Conservation (phyloP, 106 monocot genomes). For the Platanthera zijinensis region DNA sequence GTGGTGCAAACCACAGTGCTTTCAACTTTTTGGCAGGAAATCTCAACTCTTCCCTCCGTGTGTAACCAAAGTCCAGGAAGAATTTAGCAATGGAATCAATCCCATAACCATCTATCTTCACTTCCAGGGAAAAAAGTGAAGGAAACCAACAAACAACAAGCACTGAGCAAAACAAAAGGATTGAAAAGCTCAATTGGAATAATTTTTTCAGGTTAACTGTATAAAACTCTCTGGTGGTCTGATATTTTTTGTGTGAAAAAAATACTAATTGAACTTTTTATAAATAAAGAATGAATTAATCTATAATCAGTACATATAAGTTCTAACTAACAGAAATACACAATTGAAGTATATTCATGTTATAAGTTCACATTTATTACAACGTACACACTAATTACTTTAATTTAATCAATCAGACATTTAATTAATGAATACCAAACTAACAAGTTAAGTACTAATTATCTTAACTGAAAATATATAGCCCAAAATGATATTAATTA, state of each 20-base stretch:
- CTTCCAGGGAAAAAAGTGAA: neutral
- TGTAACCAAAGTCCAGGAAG: constrained; percentile 88
- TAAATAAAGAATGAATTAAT: neutral
- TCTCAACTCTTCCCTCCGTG: constrained; percentile 64
- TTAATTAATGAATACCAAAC: too few species aligned
- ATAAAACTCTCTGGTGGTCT: neutral
- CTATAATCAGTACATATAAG: too few species aligned
- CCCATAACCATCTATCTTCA: constrained; percentile 82
- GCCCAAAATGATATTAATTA: too few species aligned
- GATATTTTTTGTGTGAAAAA: too few species aligned
- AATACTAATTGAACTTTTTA: neutral
- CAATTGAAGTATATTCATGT: neutral
- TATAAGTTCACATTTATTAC: too few species aligned
- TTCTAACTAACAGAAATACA: too few species aligned
- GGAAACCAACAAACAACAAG: neutral
- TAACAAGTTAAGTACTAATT: too few species aligned
- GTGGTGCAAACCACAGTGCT: constrained; percentile 95
- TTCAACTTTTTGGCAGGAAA: constrained; percentile 90
- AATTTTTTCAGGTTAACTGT: neutral
- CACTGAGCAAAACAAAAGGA: neutral
- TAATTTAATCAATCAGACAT: too few species aligned
- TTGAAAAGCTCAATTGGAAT: neutral
- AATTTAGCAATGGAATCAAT: constrained; percentile 80
- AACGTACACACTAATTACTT: too few species aligned
- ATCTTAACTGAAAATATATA: too few species aligned